Evolutionary conservation across 306 rosid genomes (phyloP).

Genomic region (Datisca glomerata): DNA sequence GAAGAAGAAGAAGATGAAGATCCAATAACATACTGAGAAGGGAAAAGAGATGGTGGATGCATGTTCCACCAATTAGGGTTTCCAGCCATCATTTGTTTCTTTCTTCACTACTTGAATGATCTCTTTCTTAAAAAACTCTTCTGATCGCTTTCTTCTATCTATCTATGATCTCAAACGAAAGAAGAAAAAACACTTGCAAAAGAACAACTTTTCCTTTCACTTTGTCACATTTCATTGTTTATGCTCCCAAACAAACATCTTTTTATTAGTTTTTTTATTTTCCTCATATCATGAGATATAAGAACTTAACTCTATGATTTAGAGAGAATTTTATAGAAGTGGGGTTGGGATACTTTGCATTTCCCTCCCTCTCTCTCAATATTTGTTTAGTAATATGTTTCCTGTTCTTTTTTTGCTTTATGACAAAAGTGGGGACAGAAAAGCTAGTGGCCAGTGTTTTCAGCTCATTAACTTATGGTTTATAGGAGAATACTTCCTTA

Average conservation of each 20-base stretch:
- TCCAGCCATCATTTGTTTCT: conserved; percentile 76
- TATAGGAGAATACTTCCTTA: conserved; percentile 29
- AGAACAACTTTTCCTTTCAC: no score
- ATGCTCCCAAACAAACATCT: no score
- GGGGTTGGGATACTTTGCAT: conserved; percentile 33
- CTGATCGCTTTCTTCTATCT: no score
- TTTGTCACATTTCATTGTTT: no score
- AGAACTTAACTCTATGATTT: no score
- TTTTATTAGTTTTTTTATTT: no score
- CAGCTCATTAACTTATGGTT: conserved; percentile 31
- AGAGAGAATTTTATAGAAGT: conserved; percentile 41
- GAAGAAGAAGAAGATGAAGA: conserved; percentile 7
- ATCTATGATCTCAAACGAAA: no score
- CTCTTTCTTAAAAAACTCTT: no score
- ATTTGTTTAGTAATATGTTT: conserved; percentile 32
- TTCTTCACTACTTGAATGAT: not conserved
- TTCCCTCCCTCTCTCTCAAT: conserved; percentile 23
- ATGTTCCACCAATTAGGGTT: conserved; percentile 94
- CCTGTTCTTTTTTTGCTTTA: conserved; percentile 43
- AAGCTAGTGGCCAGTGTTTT: conserved; percentile 43
- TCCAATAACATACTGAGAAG: conserved; percentile 48
- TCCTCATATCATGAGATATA: no score
- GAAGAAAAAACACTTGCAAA: no score
- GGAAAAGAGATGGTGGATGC: conserved; percentile 62
- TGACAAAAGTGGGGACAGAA: conserved; percentile 43